A percentile compares a stretch with the other conserved stretches of the same genome.
These are phyloP conservation scores for Eucalyptus regnans DNA, from an alignment of 345 rosid genomes.

Conservation along the genomic window DNA sequence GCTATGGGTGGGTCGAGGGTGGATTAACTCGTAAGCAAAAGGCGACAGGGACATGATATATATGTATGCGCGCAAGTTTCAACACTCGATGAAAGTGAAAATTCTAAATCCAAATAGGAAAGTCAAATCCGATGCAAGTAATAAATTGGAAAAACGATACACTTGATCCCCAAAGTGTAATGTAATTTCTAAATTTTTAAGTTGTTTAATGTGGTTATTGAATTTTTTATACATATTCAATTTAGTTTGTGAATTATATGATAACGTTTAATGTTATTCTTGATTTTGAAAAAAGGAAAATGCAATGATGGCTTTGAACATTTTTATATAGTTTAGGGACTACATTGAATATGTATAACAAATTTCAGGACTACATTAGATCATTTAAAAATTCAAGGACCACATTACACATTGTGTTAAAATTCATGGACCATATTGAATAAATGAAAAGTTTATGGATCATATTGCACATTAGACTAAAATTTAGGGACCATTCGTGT, in stretches of 20 bases:
- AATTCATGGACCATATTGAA: too few species aligned
- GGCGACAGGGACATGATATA: neutral
- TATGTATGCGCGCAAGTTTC: neutral
- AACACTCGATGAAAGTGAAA: neutral
- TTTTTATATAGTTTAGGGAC: too few species aligned
- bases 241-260: too few species aligned
- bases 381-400: too few species aligned
- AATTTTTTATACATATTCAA: too few species aligned
- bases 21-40: neutral
- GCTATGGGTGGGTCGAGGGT: neutral
- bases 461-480: neutral
- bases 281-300: too few species aligned
- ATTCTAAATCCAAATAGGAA: neutral
- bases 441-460: too few species aligned
- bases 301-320: neutral
- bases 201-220: neutral
- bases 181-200: neutral
- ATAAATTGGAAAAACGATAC: neutral
- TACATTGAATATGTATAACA: too few species aligned
- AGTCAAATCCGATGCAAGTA: neutral
- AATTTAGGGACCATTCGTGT: neutral
- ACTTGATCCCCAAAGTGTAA: too few species aligned
- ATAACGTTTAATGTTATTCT: too few species aligned
- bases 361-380: too few species aligned
- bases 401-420: rapidly evolving